Percentiles rank a stretch among this genome's conserved stretches.
Evolutionary conservation across 2,329 filamentous ascomycete species (phyloP).

Genomic region (Colletotrichum shisoi): DNA sequence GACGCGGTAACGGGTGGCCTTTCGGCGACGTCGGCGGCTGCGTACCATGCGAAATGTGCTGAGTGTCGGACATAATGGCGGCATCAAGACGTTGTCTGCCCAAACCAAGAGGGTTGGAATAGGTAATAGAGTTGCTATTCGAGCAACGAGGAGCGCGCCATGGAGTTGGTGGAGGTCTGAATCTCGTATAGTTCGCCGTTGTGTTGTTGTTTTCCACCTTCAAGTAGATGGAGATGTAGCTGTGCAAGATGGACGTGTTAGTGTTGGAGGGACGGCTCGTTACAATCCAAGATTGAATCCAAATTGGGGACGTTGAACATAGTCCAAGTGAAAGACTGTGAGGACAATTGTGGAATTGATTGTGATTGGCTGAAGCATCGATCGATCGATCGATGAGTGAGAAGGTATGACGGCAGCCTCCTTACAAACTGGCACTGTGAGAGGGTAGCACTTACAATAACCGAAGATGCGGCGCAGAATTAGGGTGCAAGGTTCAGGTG

Average conservation of each 20-base stretch:
- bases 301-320: neutral
- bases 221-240: neutral
- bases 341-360: constrained; percentile 7
- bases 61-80: constrained; percentile 46
- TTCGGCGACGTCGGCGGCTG: constrained; percentile 42
- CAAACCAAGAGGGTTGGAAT: constrained; percentile 1
- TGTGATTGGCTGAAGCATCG: constrained; percentile 44
- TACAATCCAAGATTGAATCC: no score
- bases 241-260: neutral
- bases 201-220: constrained; percentile 6
- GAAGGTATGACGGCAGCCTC: constrained; percentile 33
- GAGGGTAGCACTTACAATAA: constrained; percentile 25
- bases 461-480: neutral
- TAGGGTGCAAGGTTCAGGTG: neutral
- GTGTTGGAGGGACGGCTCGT: neutral
- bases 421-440: constrained; percentile 10
- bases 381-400: constrained; percentile 48
- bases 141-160: neutral
- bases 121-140: neutral
- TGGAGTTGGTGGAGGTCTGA: constrained; percentile 3
- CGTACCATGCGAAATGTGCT: constrained; percentile 42
- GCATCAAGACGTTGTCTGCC: constrained; percentile 37
- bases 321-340: constrained; percentile 25
- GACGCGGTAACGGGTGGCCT: constrained; percentile 56
- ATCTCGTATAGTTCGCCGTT: constrained; percentile 13